Base-by-base conservation (phyloP, 1,284 basidiomycete genomes). In the Trichosporon asahii region DNA sequence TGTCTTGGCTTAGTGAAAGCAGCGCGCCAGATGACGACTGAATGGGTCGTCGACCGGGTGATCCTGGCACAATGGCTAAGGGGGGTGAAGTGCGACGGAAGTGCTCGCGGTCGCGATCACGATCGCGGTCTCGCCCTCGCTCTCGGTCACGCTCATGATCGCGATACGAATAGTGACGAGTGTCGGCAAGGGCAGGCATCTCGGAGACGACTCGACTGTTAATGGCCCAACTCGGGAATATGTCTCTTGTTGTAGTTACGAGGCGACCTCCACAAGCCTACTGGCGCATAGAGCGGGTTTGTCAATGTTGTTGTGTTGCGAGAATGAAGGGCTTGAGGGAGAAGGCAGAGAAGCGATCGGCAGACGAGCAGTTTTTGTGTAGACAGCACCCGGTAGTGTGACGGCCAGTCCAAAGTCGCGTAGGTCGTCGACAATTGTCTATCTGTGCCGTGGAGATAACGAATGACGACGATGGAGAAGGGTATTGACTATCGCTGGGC, bases 1-100 rank as follows among this genome's bases (percentile, higher is more conserved):
- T 72, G 68, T 82, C 80, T 66, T 79, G 78, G n/a, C 73, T 75
- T 27, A 82, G 73, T 2, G 76, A 74, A 27, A 80, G 66, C 55
- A 82, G 70, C 0, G 78, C 75, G 15, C 70, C 44, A 18, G 72
- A 21, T 2, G 69, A 70, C 1, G 71, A 69, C 33, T 29, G 69
- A 15, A 37, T 55, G 12, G 67, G 60, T 65, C 33, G 61, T 37
- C 35, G 40, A 12, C 35, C 53, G n/a, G 57, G 57, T 60, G 64
- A 61, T 25, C 66, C 53, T 8, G 69, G 68, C 33, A 65, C 69
- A 27, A 70, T 61, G 4, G 57, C 57, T 33, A 61, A 33, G 9
- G 57, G 57, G n/a, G 57, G 57, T 27, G 57, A 61, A 8, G 63
- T 64, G 31, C 33, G 35, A 23, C 63, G 33, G 23, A 37, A n/a